Base-by-base conservation (phyloP, 345 rosid species). In the Microthlaspi erraticum region DNA sequence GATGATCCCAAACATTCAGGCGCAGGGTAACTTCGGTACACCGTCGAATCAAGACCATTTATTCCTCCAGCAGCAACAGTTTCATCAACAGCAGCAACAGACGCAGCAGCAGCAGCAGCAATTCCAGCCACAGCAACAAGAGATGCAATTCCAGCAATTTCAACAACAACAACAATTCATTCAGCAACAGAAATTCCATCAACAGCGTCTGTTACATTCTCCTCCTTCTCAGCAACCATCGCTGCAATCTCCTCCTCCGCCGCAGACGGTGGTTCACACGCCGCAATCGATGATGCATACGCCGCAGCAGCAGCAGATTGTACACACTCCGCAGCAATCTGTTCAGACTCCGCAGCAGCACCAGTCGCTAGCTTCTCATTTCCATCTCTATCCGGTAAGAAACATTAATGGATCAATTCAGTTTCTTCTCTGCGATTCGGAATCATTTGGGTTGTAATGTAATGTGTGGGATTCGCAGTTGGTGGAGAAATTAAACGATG, bases 321-420 rank as follows among this genome's bases (percentile, higher is more conserved):
- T 62, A 7, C 82, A 73, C 8, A 75, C 59, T 18, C 81, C 66
- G 12, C 91, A 87, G 77, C 83, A 67, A 41, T 41, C 50, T 1
- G 76, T 72, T 0, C 76, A 72, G 31, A 72, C 76, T 33, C 76
- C 76, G 10, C 88, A 81, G 6, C 93, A 83, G 7, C 97, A 90
- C 67, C 96, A 90, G 71, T 90, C 98, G 3, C 87, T 93, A 18
- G 96, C 98, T 19, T 93, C 98, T 37, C 96, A 87, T 67, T 93
- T 88, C 71, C 93, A 88, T 77, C 89, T 93, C 71, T 74, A 81
- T 56, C 88, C 80, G 17, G 96, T 93, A 72, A 16, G 17, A 13
- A 39, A 51, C 7, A 13, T 10, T 12, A 13, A 3, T 7, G 10
- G 6, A 18, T 53, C 5, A 5, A 13, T 10, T 51, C 14, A 3